phyloP scores from a whole-genome alignment of 768 basidiomycete species.

The Boletus subparvulus region DNA sequence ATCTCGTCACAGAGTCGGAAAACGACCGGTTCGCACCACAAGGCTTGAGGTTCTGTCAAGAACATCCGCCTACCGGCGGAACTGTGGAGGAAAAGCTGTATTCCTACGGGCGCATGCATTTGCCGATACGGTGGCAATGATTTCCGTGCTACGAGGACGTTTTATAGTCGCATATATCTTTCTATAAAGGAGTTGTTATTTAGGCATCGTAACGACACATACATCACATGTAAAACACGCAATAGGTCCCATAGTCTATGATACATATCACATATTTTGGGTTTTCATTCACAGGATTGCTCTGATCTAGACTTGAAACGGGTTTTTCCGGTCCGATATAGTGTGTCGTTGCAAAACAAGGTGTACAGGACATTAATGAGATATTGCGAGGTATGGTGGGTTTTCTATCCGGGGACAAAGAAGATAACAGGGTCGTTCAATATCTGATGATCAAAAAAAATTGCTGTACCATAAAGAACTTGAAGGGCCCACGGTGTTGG shows the following conservation, averaged over 20 bases:
- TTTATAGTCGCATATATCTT: not conserved
- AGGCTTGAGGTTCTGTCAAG: slow-evolving; percentile 15
- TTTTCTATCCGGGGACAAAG: slow-evolving; percentile 6
- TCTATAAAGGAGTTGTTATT: slow-evolving; percentile 15
- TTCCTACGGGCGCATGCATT: slow-evolving; percentile 18
- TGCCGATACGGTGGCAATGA: slow-evolving; percentile 26
- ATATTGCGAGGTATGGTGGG: slow-evolving; percentile 3
- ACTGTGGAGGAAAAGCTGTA: slow-evolving; percentile 17
- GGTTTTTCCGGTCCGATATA: not conserved
- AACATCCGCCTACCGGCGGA: slow-evolving; percentile 11
- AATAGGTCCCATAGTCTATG: slow-evolving; percentile 15
- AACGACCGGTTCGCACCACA: slow-evolving; percentile 18
- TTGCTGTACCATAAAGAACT: slow-evolving; percentile 5
- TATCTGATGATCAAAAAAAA: slow-evolving; percentile 5
- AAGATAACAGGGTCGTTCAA: slow-evolving; percentile 11
- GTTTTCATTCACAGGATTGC: not conserved
- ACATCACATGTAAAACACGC: slow-evolving; percentile 29
- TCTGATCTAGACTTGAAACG: not conserved
- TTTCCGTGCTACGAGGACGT: slow-evolving; percentile 2
- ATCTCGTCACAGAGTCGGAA: slow-evolving; percentile 11
- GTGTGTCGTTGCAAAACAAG: slow-evolving; percentile 9
- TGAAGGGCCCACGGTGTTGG: not conserved
- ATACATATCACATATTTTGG: slow-evolving; percentile 24
- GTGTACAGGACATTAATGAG: slow-evolving; percentile 6
- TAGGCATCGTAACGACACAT: slow-evolving; percentile 22